phyloP scores from a whole-genome alignment of 2,329 filamentous ascomycete genomes.

The Claviceps paspali region DNA sequence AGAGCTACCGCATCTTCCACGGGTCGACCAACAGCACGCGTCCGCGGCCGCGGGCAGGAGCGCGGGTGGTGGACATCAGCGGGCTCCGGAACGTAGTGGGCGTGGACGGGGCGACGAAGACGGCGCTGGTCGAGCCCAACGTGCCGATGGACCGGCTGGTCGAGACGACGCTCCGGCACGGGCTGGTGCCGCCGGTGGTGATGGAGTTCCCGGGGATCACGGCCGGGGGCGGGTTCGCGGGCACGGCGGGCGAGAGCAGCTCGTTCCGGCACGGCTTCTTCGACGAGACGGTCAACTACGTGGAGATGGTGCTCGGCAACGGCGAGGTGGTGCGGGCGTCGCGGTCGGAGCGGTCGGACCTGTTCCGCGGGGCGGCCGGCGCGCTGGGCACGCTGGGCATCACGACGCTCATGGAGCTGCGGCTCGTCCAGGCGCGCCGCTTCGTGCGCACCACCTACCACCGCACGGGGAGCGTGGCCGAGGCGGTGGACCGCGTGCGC shows the following conservation, averaged over 20 bases:
- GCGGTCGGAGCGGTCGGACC: slow-evolving; percentile 27
- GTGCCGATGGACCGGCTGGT: slow-evolving; percentile 61
- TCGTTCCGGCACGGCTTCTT: slow-evolving; percentile 60
- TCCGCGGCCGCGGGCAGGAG: slow-evolving; percentile 21
- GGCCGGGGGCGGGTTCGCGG: slow-evolving; percentile 54
- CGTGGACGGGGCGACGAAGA: slow-evolving; percentile 38
- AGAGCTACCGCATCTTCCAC: slow-evolving; percentile 61
- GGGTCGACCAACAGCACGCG: slow-evolving; percentile 64
- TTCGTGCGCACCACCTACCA: slow-evolving; percentile 51
- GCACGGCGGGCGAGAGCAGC: slow-evolving; percentile 55
- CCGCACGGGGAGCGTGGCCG: slow-evolving; percentile 31
- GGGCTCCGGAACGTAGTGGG: slow-evolving; percentile 46
- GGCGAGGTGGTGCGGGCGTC: slow-evolving; percentile 46
- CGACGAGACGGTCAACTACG: slow-evolving; percentile 43
- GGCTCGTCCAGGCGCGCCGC: slow-evolving; percentile 41
- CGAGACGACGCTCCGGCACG: slow-evolving; percentile 46
- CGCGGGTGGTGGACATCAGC: slow-evolving; percentile 45
- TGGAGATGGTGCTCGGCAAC: slow-evolving; percentile 56
- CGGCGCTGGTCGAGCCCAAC: slow-evolving; percentile 59
- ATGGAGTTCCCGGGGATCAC: slow-evolving; percentile 70
- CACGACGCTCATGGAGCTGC: slow-evolving; percentile 50
- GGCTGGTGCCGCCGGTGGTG: slow-evolving; percentile 54
- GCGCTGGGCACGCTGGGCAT: slow-evolving; percentile 54
- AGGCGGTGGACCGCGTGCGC: slow-evolving; percentile 32
- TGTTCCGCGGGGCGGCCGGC: slow-evolving; percentile 51